Conservation (phyloP, 2,329 filamentous ascomycete genomes). For the Monascus ruber region DNA sequence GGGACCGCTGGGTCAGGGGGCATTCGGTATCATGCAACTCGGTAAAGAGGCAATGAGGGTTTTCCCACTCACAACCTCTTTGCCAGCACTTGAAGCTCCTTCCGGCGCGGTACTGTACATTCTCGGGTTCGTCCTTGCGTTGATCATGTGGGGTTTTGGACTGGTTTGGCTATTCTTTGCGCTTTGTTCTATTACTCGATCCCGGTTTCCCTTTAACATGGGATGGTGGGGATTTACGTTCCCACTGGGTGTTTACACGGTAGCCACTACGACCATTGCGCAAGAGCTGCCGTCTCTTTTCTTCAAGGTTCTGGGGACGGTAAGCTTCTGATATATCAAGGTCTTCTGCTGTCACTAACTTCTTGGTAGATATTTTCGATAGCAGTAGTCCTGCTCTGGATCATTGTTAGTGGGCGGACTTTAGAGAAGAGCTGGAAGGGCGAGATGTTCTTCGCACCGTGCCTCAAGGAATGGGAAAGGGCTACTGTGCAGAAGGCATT, state of each 20-base stretch:
- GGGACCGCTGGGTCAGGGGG: slow-evolving; percentile 53
- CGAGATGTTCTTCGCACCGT: slow-evolving; percentile 42
- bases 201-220: slow-evolving; percentile 45
- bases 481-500: no score
- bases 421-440: slow-evolving; percentile 34
- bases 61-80: slow-evolving; percentile 13
- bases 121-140: slow-evolving; percentile 16
- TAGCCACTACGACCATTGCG: slow-evolving; percentile 27
- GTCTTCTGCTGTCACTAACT: not conserved
- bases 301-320: slow-evolving; percentile 44
- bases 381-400: slow-evolving; percentile 42
- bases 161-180: slow-evolving; percentile 21
- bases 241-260: slow-evolving; percentile 42
- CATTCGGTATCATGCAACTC: slow-evolving; percentile 41
- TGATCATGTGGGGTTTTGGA: slow-evolving; percentile 22
- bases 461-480: slow-evolving; percentile 24
- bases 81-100: slow-evolving; percentile 5
- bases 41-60: slow-evolving; percentile 32
- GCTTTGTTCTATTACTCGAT: slow-evolving; percentile 13
- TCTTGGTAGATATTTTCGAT: slow-evolving; percentile 32
- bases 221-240: slow-evolving; percentile 50
- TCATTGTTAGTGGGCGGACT: slow-evolving; percentile 38
- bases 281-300: slow-evolving; percentile 42
- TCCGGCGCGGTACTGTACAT: slow-evolving; percentile 15
- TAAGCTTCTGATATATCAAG: slow-evolving; percentile 7